These are phyloP conservation scores for Emmonsiellopsis sp. DNA, from an alignment of 2,329 filamentous ascomycete species.

Conservation along the genomic window DNA sequence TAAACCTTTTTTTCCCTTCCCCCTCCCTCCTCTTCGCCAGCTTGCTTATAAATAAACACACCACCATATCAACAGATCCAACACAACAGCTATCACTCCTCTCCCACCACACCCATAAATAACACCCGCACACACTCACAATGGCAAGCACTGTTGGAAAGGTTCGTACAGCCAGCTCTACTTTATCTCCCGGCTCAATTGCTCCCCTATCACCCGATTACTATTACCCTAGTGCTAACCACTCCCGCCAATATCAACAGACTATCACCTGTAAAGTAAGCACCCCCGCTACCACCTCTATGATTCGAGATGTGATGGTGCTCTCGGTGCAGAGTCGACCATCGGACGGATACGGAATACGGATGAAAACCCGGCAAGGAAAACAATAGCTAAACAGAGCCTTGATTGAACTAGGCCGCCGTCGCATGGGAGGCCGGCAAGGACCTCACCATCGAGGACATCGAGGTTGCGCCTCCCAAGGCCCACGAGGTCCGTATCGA, in stretches of 20 bases:
- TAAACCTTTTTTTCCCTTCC: neutral
- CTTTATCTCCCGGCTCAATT: slow-evolving; percentile 2
- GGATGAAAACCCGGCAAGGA: neutral
- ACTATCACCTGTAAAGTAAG: slow-evolving; percentile 79
- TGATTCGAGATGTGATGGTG: neutral
- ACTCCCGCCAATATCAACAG: slow-evolving; percentile 36
- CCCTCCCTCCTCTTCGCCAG: no score
- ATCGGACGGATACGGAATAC: neutral
- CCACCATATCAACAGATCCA: neutral
- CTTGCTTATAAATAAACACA: no score
- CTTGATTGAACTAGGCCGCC: slow-evolving; percentile 52
- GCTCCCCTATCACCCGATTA: slow-evolving; percentile 4
- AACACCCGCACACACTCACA: slow-evolving; percentile 9
- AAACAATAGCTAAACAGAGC: slow-evolving; percentile 12
- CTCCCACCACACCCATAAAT: no score
- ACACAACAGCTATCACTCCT: no score
- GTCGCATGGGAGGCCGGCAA: slow-evolving; percentile 96
- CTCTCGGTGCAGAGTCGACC: neutral
- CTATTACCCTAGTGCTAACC: slow-evolving; percentile 4
- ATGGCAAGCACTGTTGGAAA: slow-evolving; percentile 51
- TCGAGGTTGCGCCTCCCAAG: slow-evolving; percentile 81
- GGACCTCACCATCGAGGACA: slow-evolving; percentile 77
- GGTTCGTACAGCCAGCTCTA: slow-evolving; percentile 24
- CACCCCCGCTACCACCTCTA: neutral
- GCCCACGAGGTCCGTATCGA: slow-evolving; percentile 94